Evolutionary conservation across 179 eudicot genomes (phyloP).

Genomic region (Heliamphora pulchella): DNA sequence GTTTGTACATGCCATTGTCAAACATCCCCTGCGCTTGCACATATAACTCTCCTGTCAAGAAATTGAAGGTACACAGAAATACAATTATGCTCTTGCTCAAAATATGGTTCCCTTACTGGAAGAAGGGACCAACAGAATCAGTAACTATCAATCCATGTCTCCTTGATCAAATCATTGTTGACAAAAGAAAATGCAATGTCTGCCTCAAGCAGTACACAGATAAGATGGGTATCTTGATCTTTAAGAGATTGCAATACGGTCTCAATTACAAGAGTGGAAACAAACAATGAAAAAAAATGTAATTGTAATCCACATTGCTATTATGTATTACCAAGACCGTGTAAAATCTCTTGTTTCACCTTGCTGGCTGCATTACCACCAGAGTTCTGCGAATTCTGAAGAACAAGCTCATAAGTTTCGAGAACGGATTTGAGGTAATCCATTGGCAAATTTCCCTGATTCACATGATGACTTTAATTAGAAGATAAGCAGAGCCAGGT

Average conservation of each 20-base stretch:
- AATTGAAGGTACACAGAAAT: conserved; percentile 18
- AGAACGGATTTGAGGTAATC: conserved; percentile 77
- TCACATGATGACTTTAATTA: conserved; percentile 19
- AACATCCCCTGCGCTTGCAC: conserved; percentile 79
- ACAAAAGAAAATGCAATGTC: neutral
- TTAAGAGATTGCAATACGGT: neutral
- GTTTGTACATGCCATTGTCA: conserved; percentile 67
- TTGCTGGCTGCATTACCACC: conserved; percentile 42
- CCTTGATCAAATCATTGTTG: neutral
- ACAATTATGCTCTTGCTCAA: conserved; percentile 12
- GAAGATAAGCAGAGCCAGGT: conserved; percentile 11
- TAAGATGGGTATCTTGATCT: conserved; percentile 2
- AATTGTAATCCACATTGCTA: conserved; percentile 2
- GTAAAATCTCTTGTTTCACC: conserved; percentile 94
- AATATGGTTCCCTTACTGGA: neutral
- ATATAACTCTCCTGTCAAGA: conserved; percentile 70
- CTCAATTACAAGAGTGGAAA: no score
- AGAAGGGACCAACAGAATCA: conserved; percentile 6
- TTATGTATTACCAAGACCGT: conserved; percentile 65
- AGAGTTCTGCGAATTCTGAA: conserved; percentile 46
- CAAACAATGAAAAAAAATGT: neutral
- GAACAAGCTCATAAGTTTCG: conserved; percentile 70
- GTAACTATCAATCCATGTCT: neutral
- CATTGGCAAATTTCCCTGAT: conserved; percentile 86
- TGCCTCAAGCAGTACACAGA: conserved; percentile 1